A percentile compares a stretch with the other conserved stretches of the same genome.
These are phyloP conservation scores for Blastobotrys ciferrii DNA, from an alignment of 1,139 yeast species.

Conservation along the genomic window DNA sequence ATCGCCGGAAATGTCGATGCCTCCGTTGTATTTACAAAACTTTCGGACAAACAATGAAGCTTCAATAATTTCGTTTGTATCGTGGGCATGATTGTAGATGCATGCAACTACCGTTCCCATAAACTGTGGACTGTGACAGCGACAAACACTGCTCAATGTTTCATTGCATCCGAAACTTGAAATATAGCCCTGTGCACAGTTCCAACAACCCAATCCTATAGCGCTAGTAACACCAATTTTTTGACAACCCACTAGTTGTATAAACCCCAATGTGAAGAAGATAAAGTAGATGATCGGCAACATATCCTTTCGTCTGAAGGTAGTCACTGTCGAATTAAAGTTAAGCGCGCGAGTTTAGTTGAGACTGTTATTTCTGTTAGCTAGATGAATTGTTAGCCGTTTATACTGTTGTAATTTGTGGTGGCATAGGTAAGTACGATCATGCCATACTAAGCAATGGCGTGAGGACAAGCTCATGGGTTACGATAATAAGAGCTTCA, in stretches of 20 bases:
- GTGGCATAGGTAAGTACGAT: too few species aligned
- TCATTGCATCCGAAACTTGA: constrained; percentile 23
- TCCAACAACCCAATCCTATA: constrained; percentile 29
- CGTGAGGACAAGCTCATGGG: too few species aligned
- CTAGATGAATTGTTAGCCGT: too few species aligned
- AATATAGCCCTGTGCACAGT: constrained; percentile 26
- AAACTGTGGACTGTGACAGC: constrained; percentile 24
- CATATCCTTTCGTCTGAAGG: neutral
- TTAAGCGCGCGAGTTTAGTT: too few species aligned
- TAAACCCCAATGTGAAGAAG: neutral
- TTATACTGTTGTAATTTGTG: too few species aligned
- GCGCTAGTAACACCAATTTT: constrained; percentile 27
- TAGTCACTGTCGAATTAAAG: neutral
- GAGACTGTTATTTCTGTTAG: too few species aligned
- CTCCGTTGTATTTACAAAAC: constrained; percentile 22
- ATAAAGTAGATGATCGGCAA: neutral
- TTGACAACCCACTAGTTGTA: constrained; percentile 12
- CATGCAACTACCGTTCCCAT: constrained; percentile 28
- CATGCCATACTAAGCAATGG: too few species aligned
- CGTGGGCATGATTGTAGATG: constrained; percentile 22
- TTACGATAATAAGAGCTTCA: too few species aligned
- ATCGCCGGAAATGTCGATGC: constrained; percentile 14
- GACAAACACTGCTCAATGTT: constrained; percentile 17
- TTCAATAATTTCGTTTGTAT: constrained; percentile 22
- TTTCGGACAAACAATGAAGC: constrained; percentile 24